A percentile compares a stretch with the other conserved stretches of the same genome.
These are phyloP conservation scores for Xylaria acuta DNA, from an alignment of 495 filamentous ascomycete genomes.

Conservation along the genomic window DNA sequence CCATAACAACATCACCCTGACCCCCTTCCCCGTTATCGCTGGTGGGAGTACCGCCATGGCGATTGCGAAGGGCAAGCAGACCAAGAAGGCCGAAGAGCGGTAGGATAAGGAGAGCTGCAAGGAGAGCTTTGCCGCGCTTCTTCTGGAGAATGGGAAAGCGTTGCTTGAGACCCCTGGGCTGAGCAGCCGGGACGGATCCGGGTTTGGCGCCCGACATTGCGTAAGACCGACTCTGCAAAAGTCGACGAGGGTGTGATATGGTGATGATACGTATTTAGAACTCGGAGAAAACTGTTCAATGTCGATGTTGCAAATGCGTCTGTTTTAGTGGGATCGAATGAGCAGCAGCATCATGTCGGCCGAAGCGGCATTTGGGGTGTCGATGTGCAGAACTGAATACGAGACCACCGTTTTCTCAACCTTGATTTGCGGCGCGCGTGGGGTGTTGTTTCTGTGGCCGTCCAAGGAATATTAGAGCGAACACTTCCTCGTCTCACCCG, in stretches of 20 bases:
- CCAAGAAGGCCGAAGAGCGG: slow-evolving; percentile 40
- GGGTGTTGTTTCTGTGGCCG: background rate
- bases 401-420: background rate
- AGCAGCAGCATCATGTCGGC: background rate
- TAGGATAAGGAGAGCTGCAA: slow-evolving; percentile 43
- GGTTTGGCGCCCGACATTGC: slow-evolving; percentile 3
- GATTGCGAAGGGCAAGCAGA: slow-evolving; percentile 37
- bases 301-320: background rate
- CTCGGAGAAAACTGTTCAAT: background rate
- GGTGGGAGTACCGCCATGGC: slow-evolving; percentile 8
- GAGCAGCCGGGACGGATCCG: background rate
- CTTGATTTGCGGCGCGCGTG: background rate
- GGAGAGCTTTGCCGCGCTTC: slow-evolving; percentile 45
- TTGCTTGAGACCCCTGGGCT: slow-evolving; percentile 33
- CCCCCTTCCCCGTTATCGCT: slow-evolving; percentile 28
- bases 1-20: slow-evolving; percentile 38
- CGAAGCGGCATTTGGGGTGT: background rate
- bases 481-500: background rate
- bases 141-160: slow-evolving; percentile 49
- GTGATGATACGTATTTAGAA: background rate
- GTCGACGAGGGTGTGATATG: background rate
- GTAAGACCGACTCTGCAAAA: background rate
- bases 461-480: background rate
- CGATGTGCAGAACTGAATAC: background rate
- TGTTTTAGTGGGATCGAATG: background rate